A percentile compares a stretch with the other conserved stretches of the same genome.
Evolutionary conservation across 129 eudicot genomes (phyloP).

Genomic region (carrot (Daucus carota)): DNA sequence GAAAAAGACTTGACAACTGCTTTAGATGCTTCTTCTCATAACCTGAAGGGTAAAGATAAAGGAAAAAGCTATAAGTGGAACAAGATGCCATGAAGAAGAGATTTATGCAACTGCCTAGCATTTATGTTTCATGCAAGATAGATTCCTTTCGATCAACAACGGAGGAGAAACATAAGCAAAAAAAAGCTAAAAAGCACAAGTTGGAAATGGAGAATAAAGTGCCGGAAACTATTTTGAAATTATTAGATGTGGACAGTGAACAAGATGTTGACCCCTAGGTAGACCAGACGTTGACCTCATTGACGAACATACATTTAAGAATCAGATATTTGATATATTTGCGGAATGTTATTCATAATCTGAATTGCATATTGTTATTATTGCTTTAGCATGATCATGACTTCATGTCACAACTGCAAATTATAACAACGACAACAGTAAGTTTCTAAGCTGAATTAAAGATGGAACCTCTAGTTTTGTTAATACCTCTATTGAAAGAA

Average conservation of each 20-base stretch:
- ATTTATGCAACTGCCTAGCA: neutral
- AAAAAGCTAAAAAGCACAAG: neutral
- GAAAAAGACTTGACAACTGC: conserved; percentile 15
- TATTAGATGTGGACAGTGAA: neutral
- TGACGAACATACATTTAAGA: neutral
- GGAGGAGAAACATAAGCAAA: neutral
- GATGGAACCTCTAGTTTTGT: neutral
- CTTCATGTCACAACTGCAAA: neutral
- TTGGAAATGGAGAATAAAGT: neutral
- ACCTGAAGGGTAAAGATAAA: conserved; percentile 26
- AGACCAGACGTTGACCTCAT: neutral
- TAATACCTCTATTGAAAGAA: neutral
- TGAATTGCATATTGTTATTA: neutral
- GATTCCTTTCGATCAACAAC: neutral
- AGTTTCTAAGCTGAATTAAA: neutral
- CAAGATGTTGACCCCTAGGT: neutral
- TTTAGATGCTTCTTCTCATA: conserved; percentile 24
- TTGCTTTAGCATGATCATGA: neutral
- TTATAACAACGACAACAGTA: neutral
- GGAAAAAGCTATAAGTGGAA: conserved; percentile 9
- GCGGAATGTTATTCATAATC: neutral
- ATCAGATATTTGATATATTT: neutral
- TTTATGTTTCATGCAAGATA: neutral
- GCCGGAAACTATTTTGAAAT: neutral
- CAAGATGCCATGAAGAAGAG: neutral